Conservation (phyloP, 371 early-diverging fungal genomes). For the Actinomortierella wolfii region DNA sequence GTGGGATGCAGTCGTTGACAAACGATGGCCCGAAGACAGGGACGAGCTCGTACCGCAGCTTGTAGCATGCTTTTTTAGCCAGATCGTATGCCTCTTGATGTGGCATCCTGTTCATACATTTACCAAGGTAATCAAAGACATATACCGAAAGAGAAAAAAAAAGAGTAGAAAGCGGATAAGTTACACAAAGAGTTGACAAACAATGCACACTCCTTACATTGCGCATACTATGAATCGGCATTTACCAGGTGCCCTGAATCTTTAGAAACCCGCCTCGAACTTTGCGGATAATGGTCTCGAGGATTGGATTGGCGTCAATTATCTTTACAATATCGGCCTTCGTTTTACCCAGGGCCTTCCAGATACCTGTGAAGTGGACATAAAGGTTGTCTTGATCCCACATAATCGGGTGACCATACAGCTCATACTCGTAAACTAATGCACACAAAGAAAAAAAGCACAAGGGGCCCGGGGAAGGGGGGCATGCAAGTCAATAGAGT, state of each 20-base stretch:
- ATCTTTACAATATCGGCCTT: conserved; percentile 74
- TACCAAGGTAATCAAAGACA: not conserved
- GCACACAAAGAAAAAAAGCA: not conserved
- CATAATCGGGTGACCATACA: conserved; percentile 67
- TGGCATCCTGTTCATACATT: conserved; percentile 54
- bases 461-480: too few relatives aligned
- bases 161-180: not conserved
- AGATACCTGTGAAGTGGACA: conserved; percentile 77
- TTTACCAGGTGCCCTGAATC: conserved; percentile 77
- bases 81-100: conserved; percentile 60
- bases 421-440: conserved; percentile 67
- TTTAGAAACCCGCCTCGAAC: conserved; percentile 73
- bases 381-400: conserved; percentile 76
- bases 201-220: not conserved
- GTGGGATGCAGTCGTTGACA: conserved; percentile 54
- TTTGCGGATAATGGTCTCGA: conserved; percentile 58
- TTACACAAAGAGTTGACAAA: conserved; percentile 1
- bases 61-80: conserved; percentile 60
- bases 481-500: too few relatives aligned
- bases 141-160: not conserved
- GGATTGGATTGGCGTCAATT: conserved; percentile 66
- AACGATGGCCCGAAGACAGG: conserved; percentile 68
- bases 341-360: conserved; percentile 72
- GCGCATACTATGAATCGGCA: too few relatives aligned
- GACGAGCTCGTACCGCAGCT: conserved; percentile 61